Conservation (phyloP, 1,284 basidiomycete genomes). For the Pisolithus thermaeus region DNA sequence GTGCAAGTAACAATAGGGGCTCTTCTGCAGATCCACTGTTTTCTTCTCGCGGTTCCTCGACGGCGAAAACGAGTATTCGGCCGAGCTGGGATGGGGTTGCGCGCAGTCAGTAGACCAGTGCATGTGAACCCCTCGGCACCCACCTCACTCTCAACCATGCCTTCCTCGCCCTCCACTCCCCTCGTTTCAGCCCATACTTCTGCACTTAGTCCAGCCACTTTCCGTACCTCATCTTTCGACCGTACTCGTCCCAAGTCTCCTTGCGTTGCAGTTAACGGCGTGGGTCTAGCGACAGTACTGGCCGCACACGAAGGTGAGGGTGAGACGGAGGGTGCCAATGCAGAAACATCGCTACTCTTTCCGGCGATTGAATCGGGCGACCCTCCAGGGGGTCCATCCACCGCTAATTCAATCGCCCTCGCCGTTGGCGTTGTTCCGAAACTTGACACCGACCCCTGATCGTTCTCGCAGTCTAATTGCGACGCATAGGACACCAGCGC, state of each 20-base stretch:
- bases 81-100: constrained; percentile 44
- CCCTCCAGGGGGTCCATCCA: background rate
- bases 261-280: background rate
- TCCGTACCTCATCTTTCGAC: constrained; percentile 65
- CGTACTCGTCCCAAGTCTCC: constrained; percentile 28
- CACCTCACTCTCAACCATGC: constrained; percentile 73
- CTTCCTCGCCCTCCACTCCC: constrained; percentile 30
- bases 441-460: background rate
- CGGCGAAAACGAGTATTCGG: constrained; percentile 58
- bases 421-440: background rate
- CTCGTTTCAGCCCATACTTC: constrained; percentile 72
- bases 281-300: constrained; percentile 3
- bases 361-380: background rate
- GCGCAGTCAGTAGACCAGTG: constrained; percentile 3
- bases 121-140: constrained; percentile 6
- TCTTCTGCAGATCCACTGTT: constrained; percentile 26
- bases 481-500: constrained; percentile 29
- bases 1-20: constrained; percentile 60
- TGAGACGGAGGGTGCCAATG: constrained; percentile 32
- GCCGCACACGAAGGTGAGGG: constrained; percentile 3
- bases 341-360: background rate
- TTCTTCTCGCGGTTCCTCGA: constrained; percentile 37
- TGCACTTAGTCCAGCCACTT: constrained; percentile 61
- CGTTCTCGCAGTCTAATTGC: constrained; percentile 7
- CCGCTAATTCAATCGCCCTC: background rate